Evolutionary conservation across 805 yeast genomes (phyloP).

Genomic region (Helenozyma rhizophorensis): DNA sequence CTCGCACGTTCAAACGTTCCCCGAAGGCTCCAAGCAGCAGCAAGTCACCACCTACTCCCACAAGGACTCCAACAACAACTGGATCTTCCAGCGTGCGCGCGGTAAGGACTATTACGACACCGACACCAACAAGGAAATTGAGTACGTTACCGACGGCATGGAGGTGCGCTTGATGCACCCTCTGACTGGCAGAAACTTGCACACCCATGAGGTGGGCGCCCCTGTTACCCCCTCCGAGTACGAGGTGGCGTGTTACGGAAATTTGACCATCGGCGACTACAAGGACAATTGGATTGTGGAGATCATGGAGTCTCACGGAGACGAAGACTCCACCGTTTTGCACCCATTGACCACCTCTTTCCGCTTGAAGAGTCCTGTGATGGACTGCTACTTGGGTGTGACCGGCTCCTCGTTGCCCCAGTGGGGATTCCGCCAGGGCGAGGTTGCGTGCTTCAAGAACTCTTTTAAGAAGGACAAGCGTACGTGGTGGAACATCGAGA

Average conservation of each 20-base stretch:
- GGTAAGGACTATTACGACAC: constrained; percentile 30
- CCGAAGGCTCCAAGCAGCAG: constrained; percentile 45
- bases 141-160: constrained; percentile 54
- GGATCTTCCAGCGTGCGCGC: constrained; percentile 48
- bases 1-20: constrained; percentile 44
- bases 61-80: constrained; percentile 42
- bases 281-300: constrained; percentile 79
- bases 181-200: constrained; percentile 60
- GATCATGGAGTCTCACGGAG: constrained; percentile 54
- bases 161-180: constrained; percentile 59
- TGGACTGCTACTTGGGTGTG: constrained; percentile 84
- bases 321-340: constrained; percentile 48
- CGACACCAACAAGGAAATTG: constrained; percentile 25
- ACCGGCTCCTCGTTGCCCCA: constrained; percentile 79
- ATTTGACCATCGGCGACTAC: constrained; percentile 56
- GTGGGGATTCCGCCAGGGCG: constrained; percentile 99
- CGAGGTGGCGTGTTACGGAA: constrained; percentile 76
- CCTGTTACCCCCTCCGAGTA: constrained; percentile 51
- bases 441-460: constrained; percentile 72
- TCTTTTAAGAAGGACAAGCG: constrained; percentile 74
- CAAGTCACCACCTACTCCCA: constrained; percentile 45
- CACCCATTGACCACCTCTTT: constrained; percentile 85
- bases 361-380: constrained; percentile 60
- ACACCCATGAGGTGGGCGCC: constrained; percentile 63
- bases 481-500: constrained; percentile 86